Evolutionary conservation across 1,139 yeast genomes (phyloP).

Genomic region (Meyerozyma sp.): DNA sequence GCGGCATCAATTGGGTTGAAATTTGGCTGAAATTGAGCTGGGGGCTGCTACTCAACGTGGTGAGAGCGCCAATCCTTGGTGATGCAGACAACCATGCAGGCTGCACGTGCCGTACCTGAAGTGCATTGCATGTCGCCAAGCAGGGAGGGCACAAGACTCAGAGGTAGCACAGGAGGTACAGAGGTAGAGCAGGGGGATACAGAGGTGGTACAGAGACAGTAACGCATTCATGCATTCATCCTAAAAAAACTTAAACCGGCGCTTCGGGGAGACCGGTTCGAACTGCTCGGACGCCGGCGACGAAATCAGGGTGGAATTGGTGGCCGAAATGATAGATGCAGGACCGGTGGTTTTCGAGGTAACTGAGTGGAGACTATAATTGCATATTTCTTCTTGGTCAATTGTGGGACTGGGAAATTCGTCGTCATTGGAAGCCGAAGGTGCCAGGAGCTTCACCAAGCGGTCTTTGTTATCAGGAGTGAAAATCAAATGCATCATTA

Average conservation of each 20-base stretch:
- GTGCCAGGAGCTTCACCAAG: neutral
- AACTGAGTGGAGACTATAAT: neutral
- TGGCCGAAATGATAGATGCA: slow-evolving; percentile 1
- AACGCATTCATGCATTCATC: neutral
- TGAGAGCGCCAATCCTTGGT: no score
- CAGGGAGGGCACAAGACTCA: no score
- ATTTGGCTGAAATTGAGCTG: no score
- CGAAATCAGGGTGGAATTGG: neutral
- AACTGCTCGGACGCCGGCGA: neutral
- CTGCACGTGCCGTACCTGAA: no score
- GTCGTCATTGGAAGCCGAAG: neutral
- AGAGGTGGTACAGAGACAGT: neutral
- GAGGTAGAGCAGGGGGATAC: no score
- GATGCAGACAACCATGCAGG: no score
- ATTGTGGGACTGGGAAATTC: neutral
- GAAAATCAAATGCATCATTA: slow-evolving; percentile 11
- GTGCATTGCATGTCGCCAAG: no score
- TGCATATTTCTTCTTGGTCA: neutral
- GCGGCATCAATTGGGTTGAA: no score
- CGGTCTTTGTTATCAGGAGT: neutral
- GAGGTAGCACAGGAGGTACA: no score
- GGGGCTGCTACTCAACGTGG: no score
- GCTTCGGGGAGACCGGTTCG: neutral
- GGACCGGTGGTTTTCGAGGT: slow-evolving; percentile 1
- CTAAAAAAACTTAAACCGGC: neutral